Evolutionary conservation across 1,284 basidiomycete species (phyloP).

Genomic region (Ceraceosorus guamensis): DNA sequence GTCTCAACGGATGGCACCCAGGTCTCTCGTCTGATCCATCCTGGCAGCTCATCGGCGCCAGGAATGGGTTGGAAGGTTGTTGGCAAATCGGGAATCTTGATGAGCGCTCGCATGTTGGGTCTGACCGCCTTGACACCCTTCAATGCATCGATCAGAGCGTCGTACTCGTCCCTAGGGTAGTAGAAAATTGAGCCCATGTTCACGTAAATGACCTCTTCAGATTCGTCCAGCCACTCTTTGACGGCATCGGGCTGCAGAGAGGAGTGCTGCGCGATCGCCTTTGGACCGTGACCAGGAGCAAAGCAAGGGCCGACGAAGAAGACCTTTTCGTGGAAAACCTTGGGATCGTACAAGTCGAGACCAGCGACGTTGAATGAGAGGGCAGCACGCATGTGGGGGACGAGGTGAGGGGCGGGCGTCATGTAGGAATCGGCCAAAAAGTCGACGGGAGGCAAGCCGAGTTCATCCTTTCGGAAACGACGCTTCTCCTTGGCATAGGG

Average conservation of each 20-base stretch:
- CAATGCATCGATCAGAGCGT: constrained; percentile 23
- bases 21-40: constrained; percentile 26
- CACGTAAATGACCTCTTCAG: constrained; percentile 36
- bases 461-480: constrained; percentile 8
- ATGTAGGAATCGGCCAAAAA: constrained; percentile 19
- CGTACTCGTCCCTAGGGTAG: constrained; percentile 28
- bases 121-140: constrained; percentile 26
- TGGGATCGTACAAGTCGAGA: constrained; percentile 16
- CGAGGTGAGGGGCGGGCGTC: constrained; percentile 20
- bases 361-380: constrained; percentile 22
- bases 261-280: not conserved
- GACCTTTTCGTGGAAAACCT: constrained; percentile 13
- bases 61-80: not conserved
- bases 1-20: constrained; percentile 29
- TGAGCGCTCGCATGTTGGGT: constrained; percentile 6
- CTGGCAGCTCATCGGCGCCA: constrained; percentile 14
- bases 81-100: constrained; percentile 1
- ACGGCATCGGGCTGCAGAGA: not conserved
- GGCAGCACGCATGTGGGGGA: constrained; percentile 15
- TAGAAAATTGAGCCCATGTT: constrained; percentile 46
- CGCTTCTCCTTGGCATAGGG: not conserved
- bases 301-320: constrained; percentile 25
- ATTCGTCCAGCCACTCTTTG: not conserved
- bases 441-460: constrained; percentile 19
- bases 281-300: constrained; percentile 1